Evolutionary conservation across 225 moss, liverwort and hornwort species (phyloP).

Genomic region (Polytrichum formosum): DNA sequence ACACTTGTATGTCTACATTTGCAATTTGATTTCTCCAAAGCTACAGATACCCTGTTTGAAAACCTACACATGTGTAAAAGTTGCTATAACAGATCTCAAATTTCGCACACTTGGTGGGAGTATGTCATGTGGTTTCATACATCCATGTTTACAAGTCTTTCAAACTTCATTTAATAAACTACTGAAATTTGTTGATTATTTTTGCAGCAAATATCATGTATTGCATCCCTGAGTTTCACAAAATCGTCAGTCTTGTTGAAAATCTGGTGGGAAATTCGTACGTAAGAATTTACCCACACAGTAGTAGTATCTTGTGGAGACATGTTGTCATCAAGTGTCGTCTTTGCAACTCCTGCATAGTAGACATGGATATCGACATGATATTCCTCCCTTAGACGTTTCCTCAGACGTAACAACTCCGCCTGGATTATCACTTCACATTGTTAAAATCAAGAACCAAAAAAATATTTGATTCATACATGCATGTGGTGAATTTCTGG

Average conservation of each 20-base stretch:
- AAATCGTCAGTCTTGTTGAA: conserved; percentile 82
- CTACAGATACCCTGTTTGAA: too few relatives aligned
- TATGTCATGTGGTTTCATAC: background rate
- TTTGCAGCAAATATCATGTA: conserved; percentile 35
- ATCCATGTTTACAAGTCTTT: background rate
- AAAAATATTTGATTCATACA: too few relatives aligned
- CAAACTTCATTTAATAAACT: background rate
- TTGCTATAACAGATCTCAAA: too few relatives aligned
- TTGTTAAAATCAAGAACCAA: background rate
- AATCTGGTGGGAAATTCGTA: conserved; percentile 81
- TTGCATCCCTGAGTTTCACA: conserved; percentile 61
- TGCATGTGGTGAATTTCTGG: too few relatives aligned
- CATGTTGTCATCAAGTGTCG: background rate
- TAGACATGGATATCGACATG: conserved; percentile 48
- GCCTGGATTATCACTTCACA: conserved; percentile 20
- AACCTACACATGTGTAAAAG: too few relatives aligned
- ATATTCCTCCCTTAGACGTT: conserved; percentile 40
- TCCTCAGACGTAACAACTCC: conserved; percentile 31
- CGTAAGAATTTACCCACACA: conserved; percentile 31
- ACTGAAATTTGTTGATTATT: conserved; percentile 14
- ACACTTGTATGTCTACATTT: too few relatives aligned
- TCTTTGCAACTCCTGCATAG: conserved; percentile 19
- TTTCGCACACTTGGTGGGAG: too few relatives aligned
- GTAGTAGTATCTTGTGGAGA: too few relatives aligned
- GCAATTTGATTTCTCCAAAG: too few relatives aligned